phyloP scores from a whole-genome alignment of 352 stramenopile species.

The Thraustochytrium striatum region DNA sequence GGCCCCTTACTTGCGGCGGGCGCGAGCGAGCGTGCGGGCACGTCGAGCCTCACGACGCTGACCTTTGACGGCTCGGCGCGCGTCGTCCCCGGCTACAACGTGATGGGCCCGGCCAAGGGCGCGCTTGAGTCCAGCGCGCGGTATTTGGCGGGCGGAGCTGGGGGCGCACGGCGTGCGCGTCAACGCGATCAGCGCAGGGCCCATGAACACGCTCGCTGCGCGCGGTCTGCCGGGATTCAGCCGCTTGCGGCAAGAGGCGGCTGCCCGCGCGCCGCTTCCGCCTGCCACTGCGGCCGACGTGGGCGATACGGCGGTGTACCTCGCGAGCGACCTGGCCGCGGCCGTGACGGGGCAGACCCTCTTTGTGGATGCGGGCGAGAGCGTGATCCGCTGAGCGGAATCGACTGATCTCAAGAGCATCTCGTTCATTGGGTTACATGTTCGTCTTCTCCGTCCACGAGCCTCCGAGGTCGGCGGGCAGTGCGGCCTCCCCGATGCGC shows the following conservation, averaged over 20 bases:
- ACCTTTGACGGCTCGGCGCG: slow-evolving; percentile 73
- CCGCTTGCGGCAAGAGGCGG: slow-evolving; percentile 70
- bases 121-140: slow-evolving; percentile 73
- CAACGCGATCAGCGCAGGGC: slow-evolving; percentile 80
- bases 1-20: slow-evolving; percentile 60
- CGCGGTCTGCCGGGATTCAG: slow-evolving; percentile 80
- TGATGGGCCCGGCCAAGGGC: slow-evolving; percentile 85
- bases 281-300: slow-evolving; percentile 67
- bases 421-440: too few relatives aligned
- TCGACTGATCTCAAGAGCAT: too few relatives aligned
- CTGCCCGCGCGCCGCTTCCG: slow-evolving; percentile 65
- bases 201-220: slow-evolving; percentile 80
- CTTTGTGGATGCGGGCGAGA: slow-evolving; percentile 74
- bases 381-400: too few relatives aligned
- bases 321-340: slow-evolving; percentile 67
- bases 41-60: slow-evolving; percentile 70
- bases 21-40: not conserved
- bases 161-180: slow-evolving; percentile 71
- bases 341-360: slow-evolving; percentile 81
- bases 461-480: too few relatives aligned
- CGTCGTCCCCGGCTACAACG: slow-evolving; percentile 80
- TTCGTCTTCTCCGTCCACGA: too few relatives aligned
- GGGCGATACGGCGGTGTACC: slow-evolving; percentile 68
- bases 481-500: too few relatives aligned
- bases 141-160: slow-evolving; percentile 65